Base-by-base conservation (phyloP, 306 rosid species). In the Vicia sativa region DNA sequence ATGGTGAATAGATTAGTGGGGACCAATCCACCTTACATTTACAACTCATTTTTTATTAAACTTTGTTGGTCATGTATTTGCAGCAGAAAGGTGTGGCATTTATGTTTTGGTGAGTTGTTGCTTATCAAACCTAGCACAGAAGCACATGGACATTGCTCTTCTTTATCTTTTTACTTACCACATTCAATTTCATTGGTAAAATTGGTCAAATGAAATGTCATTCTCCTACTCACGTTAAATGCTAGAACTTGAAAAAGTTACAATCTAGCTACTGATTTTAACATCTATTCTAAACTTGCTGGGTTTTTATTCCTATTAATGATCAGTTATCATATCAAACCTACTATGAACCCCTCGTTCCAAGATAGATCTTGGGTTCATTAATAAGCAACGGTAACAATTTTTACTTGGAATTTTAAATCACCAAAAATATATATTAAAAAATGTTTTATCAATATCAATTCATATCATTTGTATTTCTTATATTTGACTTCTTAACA, bases 31-130 rank as follows among this genome's bases (percentile, higher is more conserved):
- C 10, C 55, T 4, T 34, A 6, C 75, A 74, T 69, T 69, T 58
- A 64, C 72, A 74, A 77, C 75, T 73, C 75, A 69, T 73, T 59
- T 45, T 21, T 44, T 14, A 64, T 13, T 35, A 71, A 57, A 68
- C 56, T 41, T 74, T 34, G 37, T 28, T 62, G 48, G 48, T 54
- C 21, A 46, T 62, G 78, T 59, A 65, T 49, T 39, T 64, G 64
- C 45, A 69, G 78, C 55, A 68, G 82, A 68, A 77, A 77, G 79
- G 80, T 61, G 65, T 39, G 11, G 11, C 80, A 77, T 70, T 78
- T 70, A 79, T 64, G 73, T 63, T 9, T 74, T 57, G 73, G 76
- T 73, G 46, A 65, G 79, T 79, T 74, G 77, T 19, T 79, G 21
- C 75, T 70, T 64, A 74, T 74, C 76, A 48, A 64, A 64, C 12